Percentiles rank a stretch among this genome's conserved stretches.
These are phyloP conservation scores for Babesia bigemina DNA, from an alignment of 169 alveolate species.

Conservation along the genomic window DNA sequence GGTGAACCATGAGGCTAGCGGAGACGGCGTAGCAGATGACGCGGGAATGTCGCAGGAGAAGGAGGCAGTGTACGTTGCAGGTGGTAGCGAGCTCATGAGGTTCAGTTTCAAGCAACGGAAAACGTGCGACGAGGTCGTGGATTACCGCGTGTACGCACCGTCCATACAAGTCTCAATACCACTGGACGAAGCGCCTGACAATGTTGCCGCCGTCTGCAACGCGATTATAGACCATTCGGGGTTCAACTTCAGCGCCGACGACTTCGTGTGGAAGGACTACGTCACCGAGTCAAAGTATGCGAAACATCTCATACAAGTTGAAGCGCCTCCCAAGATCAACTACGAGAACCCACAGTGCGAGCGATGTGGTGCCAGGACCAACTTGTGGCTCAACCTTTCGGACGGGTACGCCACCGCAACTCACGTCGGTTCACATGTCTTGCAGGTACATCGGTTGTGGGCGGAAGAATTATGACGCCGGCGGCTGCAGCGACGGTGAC, in stretches of 20 bases:
- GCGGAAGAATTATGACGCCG: conserved; percentile 82
- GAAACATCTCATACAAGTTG: conserved; percentile 58
- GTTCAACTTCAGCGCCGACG: conserved; percentile 36
- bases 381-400: conserved; percentile 77
- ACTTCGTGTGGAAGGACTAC: conserved; percentile 39
- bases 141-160: conserved; percentile 39
- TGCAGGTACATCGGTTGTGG: conserved; percentile 88
- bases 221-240: conserved; percentile 55
- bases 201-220: conserved; percentile 14
- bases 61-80: conserved; percentile 10
- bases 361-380: conserved; percentile 68
- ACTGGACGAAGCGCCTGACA: conserved; percentile 2
- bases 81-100: not conserved
- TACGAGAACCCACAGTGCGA: conserved; percentile 62
- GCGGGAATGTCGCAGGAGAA: not conserved
- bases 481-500: conserved; percentile 86
- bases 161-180: not conserved
- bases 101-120: conserved; percentile 43
- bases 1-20: not conserved
- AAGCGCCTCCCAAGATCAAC: conserved; percentile 51
- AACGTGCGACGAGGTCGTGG: conserved; percentile 38
- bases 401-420: conserved; percentile 60
- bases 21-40: not conserved
- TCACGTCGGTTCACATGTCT: not conserved
- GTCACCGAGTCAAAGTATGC: conserved; percentile 64